Evolutionary conservation across 345 rosid genomes (phyloP).

Genomic region (Moricandia moricandioides): DNA sequence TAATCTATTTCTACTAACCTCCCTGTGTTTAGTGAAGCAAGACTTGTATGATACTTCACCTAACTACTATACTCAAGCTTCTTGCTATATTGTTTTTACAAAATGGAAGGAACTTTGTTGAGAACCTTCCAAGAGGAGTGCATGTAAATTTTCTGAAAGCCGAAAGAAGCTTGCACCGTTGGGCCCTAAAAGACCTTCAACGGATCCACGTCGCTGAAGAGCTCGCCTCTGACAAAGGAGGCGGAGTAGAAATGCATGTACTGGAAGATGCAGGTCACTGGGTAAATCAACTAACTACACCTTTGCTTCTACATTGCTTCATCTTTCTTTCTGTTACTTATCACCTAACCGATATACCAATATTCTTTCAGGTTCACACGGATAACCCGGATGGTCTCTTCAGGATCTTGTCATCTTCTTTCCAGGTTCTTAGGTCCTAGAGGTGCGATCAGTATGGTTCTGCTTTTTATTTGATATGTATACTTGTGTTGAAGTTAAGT

Average conservation of each 20-base stretch:
- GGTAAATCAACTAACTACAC: conserved; percentile 44
- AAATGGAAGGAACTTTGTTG: conserved; percentile 71
- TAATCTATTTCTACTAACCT: conserved; percentile 19
- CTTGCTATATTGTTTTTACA: background rate
- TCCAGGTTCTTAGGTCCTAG: conserved; percentile 46
- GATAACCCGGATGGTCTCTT: conserved; percentile 97
- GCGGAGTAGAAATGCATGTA: conserved; percentile 94
- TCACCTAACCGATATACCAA: background rate
- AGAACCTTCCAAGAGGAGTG: conserved; percentile 81
- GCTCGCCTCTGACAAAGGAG: conserved; percentile 79
- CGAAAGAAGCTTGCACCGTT: conserved; percentile 92
- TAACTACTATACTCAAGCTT: background rate
- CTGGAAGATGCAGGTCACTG: conserved; percentile 97
- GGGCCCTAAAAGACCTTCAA: conserved; percentile 93
- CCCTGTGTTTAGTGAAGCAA: background rate
- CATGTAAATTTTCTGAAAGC: conserved; percentile 91
- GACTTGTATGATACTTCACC: background rate
- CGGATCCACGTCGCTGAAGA: conserved; percentile 86
- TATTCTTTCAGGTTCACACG: conserved; percentile 65
- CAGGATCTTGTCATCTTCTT: conserved; percentile 78
- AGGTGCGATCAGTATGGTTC: background rate
- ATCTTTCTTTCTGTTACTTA: conserved; percentile 6
- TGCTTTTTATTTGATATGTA: background rate
- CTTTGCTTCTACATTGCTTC: background rate
- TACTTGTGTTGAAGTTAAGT: background rate